Percentiles rank a stretch among this genome's conserved stretches.
Evolutionary conservation across 345 rosid species (phyloP).

Genomic region (Kandelia obovata): DNA sequence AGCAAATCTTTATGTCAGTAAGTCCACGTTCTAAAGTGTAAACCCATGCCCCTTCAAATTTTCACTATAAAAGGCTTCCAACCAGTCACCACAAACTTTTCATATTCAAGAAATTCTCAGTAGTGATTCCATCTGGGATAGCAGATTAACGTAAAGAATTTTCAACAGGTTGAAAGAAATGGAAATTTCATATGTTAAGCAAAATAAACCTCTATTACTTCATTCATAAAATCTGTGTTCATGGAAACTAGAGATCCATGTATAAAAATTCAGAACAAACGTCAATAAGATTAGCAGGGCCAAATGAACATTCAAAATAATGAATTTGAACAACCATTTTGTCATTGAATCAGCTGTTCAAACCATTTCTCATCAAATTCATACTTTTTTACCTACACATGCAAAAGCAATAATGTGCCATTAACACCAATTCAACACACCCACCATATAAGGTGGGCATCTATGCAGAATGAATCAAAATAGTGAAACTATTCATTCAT

Average conservation of each 20-base stretch:
- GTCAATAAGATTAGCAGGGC: not conserved
- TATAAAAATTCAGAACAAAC: not conserved
- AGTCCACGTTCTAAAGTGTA: not conserved
- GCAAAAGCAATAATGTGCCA: not conserved
- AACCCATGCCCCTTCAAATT: not conserved
- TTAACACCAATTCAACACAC: too few relatives aligned
- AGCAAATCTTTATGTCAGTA: not conserved
- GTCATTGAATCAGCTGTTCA: not conserved
- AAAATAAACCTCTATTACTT: not conserved
- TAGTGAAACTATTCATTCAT: too few relatives aligned
- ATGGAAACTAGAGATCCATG: not conserved
- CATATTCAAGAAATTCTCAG: not conserved
- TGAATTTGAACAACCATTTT: not conserved
- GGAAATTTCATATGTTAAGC: not conserved
- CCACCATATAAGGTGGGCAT: too few relatives aligned
- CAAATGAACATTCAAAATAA: not conserved
- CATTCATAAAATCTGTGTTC: conserved; percentile 2
- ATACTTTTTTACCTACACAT: not conserved
- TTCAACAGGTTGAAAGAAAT: not conserved
- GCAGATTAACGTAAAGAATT: not conserved
- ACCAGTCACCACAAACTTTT: not conserved
- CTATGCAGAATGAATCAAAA: too few relatives aligned
- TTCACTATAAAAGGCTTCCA: not conserved
- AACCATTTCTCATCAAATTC: not conserved
- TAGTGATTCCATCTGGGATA: not conserved